phyloP scores from a whole-genome alignment of 345 rosid genomes.

The Psidium friedrichsthalianum region DNA sequence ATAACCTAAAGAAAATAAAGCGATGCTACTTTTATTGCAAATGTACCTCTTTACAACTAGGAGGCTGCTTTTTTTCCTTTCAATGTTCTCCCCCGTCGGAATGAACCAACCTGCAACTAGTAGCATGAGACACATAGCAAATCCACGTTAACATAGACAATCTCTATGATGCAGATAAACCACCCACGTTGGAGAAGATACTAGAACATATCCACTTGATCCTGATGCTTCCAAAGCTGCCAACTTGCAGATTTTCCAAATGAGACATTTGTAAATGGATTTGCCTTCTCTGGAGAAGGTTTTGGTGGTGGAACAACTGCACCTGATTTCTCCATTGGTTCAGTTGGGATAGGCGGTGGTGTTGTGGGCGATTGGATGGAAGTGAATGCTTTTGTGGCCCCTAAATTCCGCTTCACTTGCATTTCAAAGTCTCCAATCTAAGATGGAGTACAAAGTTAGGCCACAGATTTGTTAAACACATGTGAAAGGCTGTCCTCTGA shows the following conservation, averaged over 20 bases:
- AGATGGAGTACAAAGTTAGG: not conserved
- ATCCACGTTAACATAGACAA: not conserved
- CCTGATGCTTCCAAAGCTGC: slow-evolving; percentile 83
- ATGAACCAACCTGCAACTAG: slow-evolving; percentile 54
- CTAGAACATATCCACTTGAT: slow-evolving; percentile 48
- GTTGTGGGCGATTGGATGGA: slow-evolving; percentile 47
- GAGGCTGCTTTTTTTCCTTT: slow-evolving; percentile 75
- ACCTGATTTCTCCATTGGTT: slow-evolving; percentile 56
- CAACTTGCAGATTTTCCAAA: slow-evolving; percentile 58
- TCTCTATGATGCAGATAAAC: slow-evolving; percentile 1
- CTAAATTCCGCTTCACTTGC: slow-evolving; percentile 73
- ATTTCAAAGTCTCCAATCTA: slow-evolving; percentile 92
- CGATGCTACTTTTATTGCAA: not conserved
- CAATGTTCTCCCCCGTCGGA: slow-evolving; percentile 57
- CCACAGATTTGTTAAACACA: not conserved
- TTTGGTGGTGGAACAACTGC: slow-evolving; percentile 31
- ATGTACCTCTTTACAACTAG: slow-evolving; percentile 64
- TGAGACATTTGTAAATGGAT: slow-evolving; percentile 50
- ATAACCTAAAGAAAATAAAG: not conserved
- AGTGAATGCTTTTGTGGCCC: slow-evolving; percentile 32
- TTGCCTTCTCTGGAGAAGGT: slow-evolving; percentile 36
- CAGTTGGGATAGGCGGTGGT: slow-evolving; percentile 77
- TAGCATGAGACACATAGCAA: not conserved
- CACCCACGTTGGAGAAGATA: slow-evolving; percentile 55
- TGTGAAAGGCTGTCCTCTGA: not conserved